Conservation (phyloP, 192 early-diverging fungal genomes). For the Coemansia sp. region DNA sequence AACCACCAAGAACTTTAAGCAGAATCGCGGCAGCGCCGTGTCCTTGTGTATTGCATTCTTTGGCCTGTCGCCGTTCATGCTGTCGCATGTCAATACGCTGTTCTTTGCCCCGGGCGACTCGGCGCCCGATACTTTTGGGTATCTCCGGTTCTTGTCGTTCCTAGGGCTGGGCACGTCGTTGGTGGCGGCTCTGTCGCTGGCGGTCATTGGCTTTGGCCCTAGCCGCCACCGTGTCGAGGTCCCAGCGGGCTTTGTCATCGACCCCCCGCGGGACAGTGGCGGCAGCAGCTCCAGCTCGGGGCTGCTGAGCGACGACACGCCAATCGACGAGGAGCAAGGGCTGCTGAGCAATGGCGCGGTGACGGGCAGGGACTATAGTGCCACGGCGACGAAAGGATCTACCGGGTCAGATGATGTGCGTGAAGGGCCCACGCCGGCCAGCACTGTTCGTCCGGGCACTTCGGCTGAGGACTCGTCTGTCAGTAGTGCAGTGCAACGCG, state of each 20-base stretch:
- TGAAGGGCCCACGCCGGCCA: no score
- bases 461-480: no score
- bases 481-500: background rate
- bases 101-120: constrained; percentile 46
- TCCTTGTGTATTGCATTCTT: constrained; percentile 58
- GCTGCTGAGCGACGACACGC: constrained; percentile 2
- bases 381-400: background rate
- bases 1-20: constrained; percentile 56
- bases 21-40: constrained; percentile 53
- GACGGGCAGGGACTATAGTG: no score
- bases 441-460: no score
- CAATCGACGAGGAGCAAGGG: constrained; percentile 20
- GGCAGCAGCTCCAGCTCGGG: constrained; percentile 21
- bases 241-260: constrained; percentile 40
- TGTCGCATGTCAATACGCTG: constrained; percentile 53
- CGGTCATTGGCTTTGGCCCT: constrained; percentile 44
- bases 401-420: background rate
- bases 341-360: constrained; percentile 1
- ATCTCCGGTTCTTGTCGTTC: constrained; percentile 33
- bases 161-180: constrained; percentile 26
- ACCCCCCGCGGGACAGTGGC: constrained; percentile 1
- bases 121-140: constrained; percentile 43
- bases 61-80: constrained; percentile 58
- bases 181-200: constrained; percentile 18
- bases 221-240: constrained; percentile 24